Evolutionary conservation across 2,329 filamentous ascomycete genomes (phyloP).

Genomic region (Rhexocercosporidium sp.): DNA sequence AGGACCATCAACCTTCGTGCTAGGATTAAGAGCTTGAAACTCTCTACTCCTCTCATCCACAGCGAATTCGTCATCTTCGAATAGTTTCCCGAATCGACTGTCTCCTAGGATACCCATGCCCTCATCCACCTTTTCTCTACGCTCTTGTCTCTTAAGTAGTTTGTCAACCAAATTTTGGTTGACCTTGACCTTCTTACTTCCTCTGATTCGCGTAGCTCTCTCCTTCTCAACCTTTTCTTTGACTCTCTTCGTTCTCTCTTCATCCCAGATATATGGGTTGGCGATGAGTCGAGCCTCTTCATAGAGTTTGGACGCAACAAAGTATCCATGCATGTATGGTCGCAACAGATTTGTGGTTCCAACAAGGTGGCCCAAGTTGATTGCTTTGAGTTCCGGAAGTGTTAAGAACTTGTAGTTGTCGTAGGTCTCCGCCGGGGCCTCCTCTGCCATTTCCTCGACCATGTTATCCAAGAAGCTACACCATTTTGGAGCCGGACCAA

Average conservation of each 20-base stretch:
- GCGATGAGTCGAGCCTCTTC: conserved; percentile 92
- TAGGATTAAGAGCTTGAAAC: conserved; percentile 88
- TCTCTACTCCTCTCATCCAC: conserved; percentile 90
- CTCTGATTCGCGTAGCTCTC: conserved; percentile 90
- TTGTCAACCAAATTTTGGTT: conserved; percentile 84
- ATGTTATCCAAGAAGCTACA: conserved; percentile 96
- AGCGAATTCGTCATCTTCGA: conserved; percentile 90
- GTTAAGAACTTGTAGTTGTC: conserved; percentile 99
- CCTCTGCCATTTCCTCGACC: conserved; percentile 97
- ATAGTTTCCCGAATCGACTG: conserved; percentile 84
- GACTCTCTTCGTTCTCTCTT: conserved; percentile 87
- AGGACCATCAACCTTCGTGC: conserved; percentile 59
- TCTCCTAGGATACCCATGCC: conserved; percentile 77
- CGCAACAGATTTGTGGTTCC: conserved; percentile 88
- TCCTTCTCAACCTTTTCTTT: conserved; percentile 97
- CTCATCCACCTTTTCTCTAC: conserved; percentile 60
- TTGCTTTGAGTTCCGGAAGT: conserved; percentile 78
- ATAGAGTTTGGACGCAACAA: conserved; percentile 92
- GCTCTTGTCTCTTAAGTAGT: conserved; percentile 68
- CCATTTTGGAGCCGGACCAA: conserved; percentile 93
- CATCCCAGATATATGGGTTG: conserved; percentile 92
- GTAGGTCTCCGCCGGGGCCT: conserved; percentile 79
- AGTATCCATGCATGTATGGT: conserved; percentile 99
- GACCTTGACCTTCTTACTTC: conserved; percentile 97
- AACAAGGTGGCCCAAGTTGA: conserved; percentile 87